Conservation (phyloP, 2,329 filamentous ascomycete genomes). For the Coniochaeta prunicola region DNA sequence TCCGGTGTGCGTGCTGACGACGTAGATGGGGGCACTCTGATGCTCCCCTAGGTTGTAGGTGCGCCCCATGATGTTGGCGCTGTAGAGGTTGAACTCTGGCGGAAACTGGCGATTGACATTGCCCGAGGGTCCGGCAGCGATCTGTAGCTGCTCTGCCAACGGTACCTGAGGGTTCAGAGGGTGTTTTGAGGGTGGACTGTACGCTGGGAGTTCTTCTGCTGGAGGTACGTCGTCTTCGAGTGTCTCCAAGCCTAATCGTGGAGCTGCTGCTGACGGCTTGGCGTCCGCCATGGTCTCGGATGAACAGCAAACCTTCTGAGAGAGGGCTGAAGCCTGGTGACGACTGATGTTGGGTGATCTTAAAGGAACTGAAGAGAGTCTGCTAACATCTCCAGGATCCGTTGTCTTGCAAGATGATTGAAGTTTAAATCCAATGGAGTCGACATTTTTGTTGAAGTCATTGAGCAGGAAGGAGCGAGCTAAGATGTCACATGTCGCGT, state of each 20-base stretch:
- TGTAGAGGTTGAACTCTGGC: conserved; percentile 23
- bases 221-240: neutral
- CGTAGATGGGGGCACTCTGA: conserved; percentile 23
- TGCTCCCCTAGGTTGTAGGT: conserved; percentile 21
- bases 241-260: neutral
- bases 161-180: neutral
- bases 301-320: neutral
- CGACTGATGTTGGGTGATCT: neutral
- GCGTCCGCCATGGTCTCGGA: neutral
- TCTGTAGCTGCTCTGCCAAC: neutral
- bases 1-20: conserved; percentile 18
- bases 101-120: conserved; percentile 21
- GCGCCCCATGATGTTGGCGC: conserved; percentile 3
- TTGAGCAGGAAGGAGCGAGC: neutral
- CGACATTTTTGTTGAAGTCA: neutral
- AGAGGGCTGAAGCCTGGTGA: neutral
- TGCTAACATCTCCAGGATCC: neutral
- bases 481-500: neutral
- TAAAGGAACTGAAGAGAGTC: neutral
- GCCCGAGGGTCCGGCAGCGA: neutral
- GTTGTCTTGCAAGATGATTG: neutral
- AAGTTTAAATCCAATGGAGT: neutral
- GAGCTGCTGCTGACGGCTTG: neutral
- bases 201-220: neutral
- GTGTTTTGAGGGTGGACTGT: neutral